A percentile compares a stretch with the other conserved stretches of the same genome.
Evolutionary conservation across 306 rosid species (phyloP).

Genomic region (Castanea mollissima): DNA sequence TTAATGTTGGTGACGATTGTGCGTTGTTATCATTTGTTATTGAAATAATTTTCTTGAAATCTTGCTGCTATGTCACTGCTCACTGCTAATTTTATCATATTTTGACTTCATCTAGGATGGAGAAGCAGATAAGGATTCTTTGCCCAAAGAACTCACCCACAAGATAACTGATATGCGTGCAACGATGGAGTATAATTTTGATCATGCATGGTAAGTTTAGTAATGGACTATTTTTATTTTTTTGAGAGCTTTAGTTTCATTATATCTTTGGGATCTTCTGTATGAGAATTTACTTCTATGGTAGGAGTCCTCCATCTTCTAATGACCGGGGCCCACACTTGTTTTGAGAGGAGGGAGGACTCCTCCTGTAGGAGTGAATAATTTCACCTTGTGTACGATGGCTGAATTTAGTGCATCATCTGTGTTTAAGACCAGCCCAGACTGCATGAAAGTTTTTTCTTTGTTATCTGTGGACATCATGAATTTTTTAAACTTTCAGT

Average conservation of each 20-base stretch:
- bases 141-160: slow-evolving; percentile 49
- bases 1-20: not conserved
- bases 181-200: slow-evolving; percentile 94
- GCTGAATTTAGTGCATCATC: no score
- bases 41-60: no score
- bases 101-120: slow-evolving; percentile 48
- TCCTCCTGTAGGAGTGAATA: no score
- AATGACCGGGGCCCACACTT: no score
- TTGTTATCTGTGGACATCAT: not conserved
- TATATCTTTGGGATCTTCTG: no score
- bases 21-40: not conserved
- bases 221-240: not conserved
- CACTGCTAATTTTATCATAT: not conserved
- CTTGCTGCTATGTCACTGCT: not conserved
- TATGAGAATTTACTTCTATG: no score
- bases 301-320: no score
- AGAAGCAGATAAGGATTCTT: slow-evolving; percentile 38
- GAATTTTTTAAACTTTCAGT: not conserved
- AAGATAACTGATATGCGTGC: slow-evolving; percentile 89
- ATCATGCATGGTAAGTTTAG: slow-evolving; percentile 84
- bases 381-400: no score
- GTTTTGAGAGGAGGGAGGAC: no score
- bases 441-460: not conserved
- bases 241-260: no score
- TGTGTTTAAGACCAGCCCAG: no score